A percentile compares a stretch with the other conserved stretches of the same genome.
phyloP scores from a whole-genome alignment of 1,284 basidiomycete species.

The Thecaphora thlaspeos region DNA sequence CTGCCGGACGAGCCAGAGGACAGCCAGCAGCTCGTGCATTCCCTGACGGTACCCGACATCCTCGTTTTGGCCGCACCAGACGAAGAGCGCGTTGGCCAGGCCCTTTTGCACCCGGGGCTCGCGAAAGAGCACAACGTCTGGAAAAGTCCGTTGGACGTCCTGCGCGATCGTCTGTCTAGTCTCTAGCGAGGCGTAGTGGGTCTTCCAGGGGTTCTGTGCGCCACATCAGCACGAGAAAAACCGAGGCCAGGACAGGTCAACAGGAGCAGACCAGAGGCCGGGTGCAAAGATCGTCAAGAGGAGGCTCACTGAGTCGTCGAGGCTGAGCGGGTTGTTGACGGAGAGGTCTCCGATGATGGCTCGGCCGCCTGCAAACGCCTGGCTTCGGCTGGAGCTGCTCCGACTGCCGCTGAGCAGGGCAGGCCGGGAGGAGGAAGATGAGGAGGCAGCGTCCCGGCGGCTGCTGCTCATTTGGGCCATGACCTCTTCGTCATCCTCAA shows the following conservation, averaged over 20 bases:
- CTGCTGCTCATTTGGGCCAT: slow-evolving; percentile 2
- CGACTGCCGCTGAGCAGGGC: neutral
- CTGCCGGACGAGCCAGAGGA: slow-evolving; percentile 40
- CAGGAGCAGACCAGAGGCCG: too few species aligned
- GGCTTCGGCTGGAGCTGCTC: neutral
- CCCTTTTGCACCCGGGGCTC: slow-evolving; percentile 21
- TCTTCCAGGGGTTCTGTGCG: slow-evolving; percentile 39
- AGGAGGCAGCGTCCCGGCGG: neutral
- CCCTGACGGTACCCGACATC: slow-evolving; percentile 55
- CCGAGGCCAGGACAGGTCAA: too few species aligned
- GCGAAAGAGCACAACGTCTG: slow-evolving; percentile 36
- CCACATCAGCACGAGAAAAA: neutral
- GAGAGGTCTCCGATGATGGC: slow-evolving; percentile 21
- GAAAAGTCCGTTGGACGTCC: slow-evolving; percentile 47
- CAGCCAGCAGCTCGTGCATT: slow-evolving; percentile 56
- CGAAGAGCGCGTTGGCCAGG: slow-evolving; percentile 42
- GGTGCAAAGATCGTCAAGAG: neutral
- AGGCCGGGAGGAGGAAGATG: slow-evolving; percentile 1
- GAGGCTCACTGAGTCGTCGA: slow-evolving; percentile 31
- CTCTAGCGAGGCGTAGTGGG: slow-evolving; percentile 38
- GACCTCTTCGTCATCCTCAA: slow-evolving; percentile 10
- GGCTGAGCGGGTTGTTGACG: slow-evolving; percentile 51
- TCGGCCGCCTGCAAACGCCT: neutral
- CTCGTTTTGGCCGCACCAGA: slow-evolving; percentile 43
- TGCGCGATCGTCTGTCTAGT: slow-evolving; percentile 33